Conservation (phyloP, 441 rosid species). For the Adansonia grandidieri region DNA sequence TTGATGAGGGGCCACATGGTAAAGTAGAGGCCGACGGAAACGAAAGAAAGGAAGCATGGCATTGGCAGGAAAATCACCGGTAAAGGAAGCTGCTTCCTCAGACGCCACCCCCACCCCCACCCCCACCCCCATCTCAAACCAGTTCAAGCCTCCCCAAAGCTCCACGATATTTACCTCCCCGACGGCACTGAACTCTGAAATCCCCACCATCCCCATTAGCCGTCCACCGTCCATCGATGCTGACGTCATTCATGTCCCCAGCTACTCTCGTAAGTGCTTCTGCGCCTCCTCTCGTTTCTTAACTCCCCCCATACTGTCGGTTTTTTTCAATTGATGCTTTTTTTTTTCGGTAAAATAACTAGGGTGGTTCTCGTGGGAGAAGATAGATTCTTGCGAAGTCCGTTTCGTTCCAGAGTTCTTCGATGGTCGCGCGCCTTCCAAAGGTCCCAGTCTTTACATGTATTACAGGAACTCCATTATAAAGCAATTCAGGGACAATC, state of each 20-base stretch:
- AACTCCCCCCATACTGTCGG: neutral
- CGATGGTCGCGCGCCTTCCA: slow-evolving; percentile 61
- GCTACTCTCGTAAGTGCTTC: slow-evolving; percentile 74
- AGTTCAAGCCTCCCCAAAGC: slow-evolving; percentile 12
- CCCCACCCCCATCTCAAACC: neutral
- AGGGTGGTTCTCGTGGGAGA: slow-evolving; percentile 90
- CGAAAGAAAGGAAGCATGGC: neutral
- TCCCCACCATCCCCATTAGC: slow-evolving; percentile 32
- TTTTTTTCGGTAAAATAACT: neutral
- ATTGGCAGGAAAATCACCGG: slow-evolving; percentile 15
- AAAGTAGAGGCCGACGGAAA: neutral
- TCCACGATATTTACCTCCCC: neutral
- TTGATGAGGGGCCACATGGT: neutral
- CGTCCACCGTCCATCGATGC: slow-evolving; percentile 39
- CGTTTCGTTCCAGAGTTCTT: slow-evolving; percentile 80
- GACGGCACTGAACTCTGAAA: neutral
- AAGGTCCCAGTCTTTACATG: slow-evolving; percentile 61
- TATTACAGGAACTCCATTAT: slow-evolving; percentile 79
- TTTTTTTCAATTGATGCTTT: neutral
- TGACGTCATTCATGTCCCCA: slow-evolving; percentile 62
- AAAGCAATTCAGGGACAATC: slow-evolving; percentile 60
- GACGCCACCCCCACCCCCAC: neutral
- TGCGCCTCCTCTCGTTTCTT: neutral
- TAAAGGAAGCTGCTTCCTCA: neutral
- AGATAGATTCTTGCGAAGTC: slow-evolving; percentile 68